Evolutionary conservation across 495 filamentous ascomycete genomes (phyloP).

Genomic region (Trichodelitschia bisporula): DNA sequence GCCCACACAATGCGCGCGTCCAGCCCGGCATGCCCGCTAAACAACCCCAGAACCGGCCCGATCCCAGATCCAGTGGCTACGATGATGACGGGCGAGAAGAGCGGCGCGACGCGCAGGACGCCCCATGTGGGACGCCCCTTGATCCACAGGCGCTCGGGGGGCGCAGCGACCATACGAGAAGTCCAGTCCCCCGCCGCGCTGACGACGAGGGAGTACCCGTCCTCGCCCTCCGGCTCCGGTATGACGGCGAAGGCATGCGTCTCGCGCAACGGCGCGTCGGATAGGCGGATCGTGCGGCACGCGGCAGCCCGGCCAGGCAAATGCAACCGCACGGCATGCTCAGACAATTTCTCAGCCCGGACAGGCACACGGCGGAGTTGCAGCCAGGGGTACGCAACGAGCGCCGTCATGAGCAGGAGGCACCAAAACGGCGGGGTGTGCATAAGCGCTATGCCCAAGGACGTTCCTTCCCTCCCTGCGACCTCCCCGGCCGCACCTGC

Average conservation of each 20-base stretch:
- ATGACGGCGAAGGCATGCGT: constrained; percentile 11
- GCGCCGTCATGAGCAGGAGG: constrained; percentile 6
- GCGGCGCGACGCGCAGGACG: constrained; percentile 6
- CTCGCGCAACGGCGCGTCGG: constrained; percentile 6
- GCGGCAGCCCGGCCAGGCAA: constrained; percentile 3
- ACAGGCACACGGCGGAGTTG: constrained; percentile 5
- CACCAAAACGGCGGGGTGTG: constrained; percentile 6
- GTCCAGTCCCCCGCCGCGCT: constrained; percentile 12
- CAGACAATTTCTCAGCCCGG: constrained; percentile 4
- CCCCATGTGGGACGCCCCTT: constrained; percentile 5
- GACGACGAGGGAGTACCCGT: constrained; percentile 5
- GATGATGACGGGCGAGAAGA: constrained; percentile 9
- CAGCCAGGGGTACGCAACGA: constrained; percentile 7
- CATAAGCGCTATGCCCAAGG: constrained; percentile 2
- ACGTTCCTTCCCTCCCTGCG: neutral
- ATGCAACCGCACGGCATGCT: constrained; percentile 10
- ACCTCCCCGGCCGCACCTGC: neutral
- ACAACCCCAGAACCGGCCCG: constrained; percentile 6
- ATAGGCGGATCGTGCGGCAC: constrained; percentile 4
- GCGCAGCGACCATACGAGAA: constrained; percentile 1
- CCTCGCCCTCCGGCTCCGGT: constrained; percentile 1
- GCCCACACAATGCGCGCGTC: constrained; percentile 8
- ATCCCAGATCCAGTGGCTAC: constrained; percentile 12
- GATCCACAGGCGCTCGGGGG: constrained; percentile 3
- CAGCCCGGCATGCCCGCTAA: constrained; percentile 3